Evolutionary conservation across 176 grass and related monocot genomes (phyloP).

Genomic region (Canna indica): DNA sequence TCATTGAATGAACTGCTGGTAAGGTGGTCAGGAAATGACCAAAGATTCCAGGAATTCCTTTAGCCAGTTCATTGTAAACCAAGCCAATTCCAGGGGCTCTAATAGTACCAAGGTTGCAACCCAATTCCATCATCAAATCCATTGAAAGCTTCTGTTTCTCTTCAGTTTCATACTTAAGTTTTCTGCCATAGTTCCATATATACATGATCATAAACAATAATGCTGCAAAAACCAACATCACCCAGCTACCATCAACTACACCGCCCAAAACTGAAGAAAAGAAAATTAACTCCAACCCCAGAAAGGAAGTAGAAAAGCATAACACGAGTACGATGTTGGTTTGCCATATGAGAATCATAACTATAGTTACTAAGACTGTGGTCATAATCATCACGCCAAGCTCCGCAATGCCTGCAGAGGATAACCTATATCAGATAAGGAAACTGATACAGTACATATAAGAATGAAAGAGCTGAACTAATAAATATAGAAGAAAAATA

Average conservation of each 20-base stretch:
- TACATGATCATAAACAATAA: conserved; percentile 76
- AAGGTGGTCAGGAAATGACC: conserved; percentile 90
- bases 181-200: conserved; percentile 97
- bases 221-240: conserved; percentile 67
- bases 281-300: conserved; percentile 86
- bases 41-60: conserved; percentile 87
- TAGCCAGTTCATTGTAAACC: conserved; percentile 89
- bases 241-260: conserved; percentile 87
- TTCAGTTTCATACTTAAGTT: conserved; percentile 94
- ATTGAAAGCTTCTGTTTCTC: conserved; percentile 92
- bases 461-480: neutral
- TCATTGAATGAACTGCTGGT: conserved; percentile 91
- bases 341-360: conserved; percentile 99
- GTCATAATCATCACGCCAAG: conserved; percentile 97
- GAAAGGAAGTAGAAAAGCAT: conserved; percentile 59
- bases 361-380: conserved; percentile 84
- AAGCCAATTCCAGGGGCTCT: conserved; percentile 93
- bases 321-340: conserved; percentile 74
- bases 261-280: conserved; percentile 78
- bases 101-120: conserved; percentile 86
- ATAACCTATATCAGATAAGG: neutral
- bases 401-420: conserved; percentile 73
- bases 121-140: conserved; percentile 73
- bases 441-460: neutral
- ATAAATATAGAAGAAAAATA: neutral